Evolutionary conservation across 352 stramenopile genomes (phyloP), one percentile per base, ranked within the genome.

Genomic region (Globisporangium echinulatum): DNA sequence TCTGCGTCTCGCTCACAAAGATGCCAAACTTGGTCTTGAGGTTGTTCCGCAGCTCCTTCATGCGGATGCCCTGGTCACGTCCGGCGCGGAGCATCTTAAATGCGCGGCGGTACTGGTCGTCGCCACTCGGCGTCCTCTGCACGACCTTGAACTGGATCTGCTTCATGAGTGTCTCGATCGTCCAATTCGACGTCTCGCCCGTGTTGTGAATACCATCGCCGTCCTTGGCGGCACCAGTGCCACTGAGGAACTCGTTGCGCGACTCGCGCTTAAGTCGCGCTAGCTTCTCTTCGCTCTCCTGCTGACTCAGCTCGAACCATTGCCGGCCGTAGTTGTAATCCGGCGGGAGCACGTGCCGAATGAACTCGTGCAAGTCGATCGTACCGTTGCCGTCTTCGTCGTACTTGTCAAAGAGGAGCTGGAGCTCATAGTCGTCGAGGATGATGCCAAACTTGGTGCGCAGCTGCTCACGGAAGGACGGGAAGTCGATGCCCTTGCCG

Each of bases 331-430:
- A 86, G 58, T 88, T 83, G 69, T 88, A 91, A 54, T 93, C 81
- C 7, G 77, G 78, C 9, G 82, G 82, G 11, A 93, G 61, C 43
- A 91, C 82, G n/a, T 68, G 77, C 1, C 78, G 68, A 46, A 93
- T 90, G 58, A 95, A 92, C 64, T 94, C 82, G 44, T 90, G 77
- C 43, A 95, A 67, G 59, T 94, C 82, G 58, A 92, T 92, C 19
- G 66, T 88, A 56, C 84, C 86, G 49, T 92, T 88, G 15, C 67
- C 66, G 56, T 93, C 82, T 43, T 88, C 79, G 60, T 94, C 83
- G 60, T 91, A 93, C 70, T 90, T 91, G 68, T 90, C 78, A 59
- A 95, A 95, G 4, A 95, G 74, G 39, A 85, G 66, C 52, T 83
- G 69, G 13, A 92, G 69, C 69, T 93, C 83, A 39, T 39, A 59